Evolutionary conservation across 2,329 filamentous ascomycete genomes (phyloP), one percentile per base, ranked within the genome.

Genomic region (Fusarium decemcellulare): DNA sequence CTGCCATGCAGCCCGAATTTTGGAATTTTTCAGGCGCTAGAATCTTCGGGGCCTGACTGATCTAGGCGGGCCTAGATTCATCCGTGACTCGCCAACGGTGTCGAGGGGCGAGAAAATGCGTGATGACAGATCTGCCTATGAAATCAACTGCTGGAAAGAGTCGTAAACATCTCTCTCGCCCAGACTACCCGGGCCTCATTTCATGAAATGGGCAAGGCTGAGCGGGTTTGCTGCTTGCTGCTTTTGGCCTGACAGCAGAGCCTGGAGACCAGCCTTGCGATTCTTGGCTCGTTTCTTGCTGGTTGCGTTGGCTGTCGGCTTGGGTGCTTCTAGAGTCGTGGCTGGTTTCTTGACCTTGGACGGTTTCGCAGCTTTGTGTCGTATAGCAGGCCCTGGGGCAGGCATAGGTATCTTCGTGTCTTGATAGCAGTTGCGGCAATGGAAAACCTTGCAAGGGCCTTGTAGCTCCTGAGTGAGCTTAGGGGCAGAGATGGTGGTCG

Each of bases 281-380:
- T 82, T 87, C 79, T 90, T 92, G 34, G 90, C 87, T 52, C 89
- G 84, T 80, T 91, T 91, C 79, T 89, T 91, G 80, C 87, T 91
- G 78, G 80, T 88, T 8, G 87, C 85, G 74, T 87, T 90, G 36
- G 85, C 80, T 2, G 84, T 81, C 15, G 63, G 72, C 64, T 77
- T 72, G 74, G 82, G 54, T 77, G 60, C 53, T 18, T 72, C 72
- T 14, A 53, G n/a, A 11, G 63, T 48, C n/a, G 56, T 18, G 44
- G 44, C 46, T 16, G 56, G 23, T 36, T 72, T 64, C 57, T 76
- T 79, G 16, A 64, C 32, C 15, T 65, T 73, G 27, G 59, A 30
- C 30, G 36, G 59, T 51, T 42, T 71, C 59, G 43, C 53, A n/a
- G 54, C 40, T 51, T 71, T 74, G 27, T 65, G 73, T 59, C 78